Evolutionary conservation across 148 eudicot genomes (phyloP), one percentile per base, ranked within the genome.

Genomic region (Camellia sinensis): DNA sequence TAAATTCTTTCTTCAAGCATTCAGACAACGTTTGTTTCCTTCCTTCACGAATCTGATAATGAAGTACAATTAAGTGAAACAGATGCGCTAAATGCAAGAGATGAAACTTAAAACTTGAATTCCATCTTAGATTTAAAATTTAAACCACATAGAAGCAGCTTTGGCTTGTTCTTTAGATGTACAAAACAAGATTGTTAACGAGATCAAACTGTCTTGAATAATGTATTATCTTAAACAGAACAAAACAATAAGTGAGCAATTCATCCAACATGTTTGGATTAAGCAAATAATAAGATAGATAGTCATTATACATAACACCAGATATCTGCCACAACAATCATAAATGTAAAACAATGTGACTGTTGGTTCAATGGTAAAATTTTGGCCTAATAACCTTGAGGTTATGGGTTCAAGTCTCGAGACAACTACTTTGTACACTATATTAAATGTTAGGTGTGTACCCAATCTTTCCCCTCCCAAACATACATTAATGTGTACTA

Each of bases 1-100:
- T 83, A 80, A 97, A 97, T 85, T 97, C 99, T 84, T 85, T 91
- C 86, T 91, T 97, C 79, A 94, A 86, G 86, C 96, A 92, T 77
- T 97, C 96, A 44, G 89, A 83, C 73, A 97, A 82, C 44, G 88
- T 88, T 82, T 88, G 93, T 56, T 85, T 87, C 83, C 97, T 85
- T 79, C 89, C 97, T 84, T 97, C 93, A 7, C 96, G 98, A 79
- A 97, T 82, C 99, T 97, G 86, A 57, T 80, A 11, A 46, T 81
- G 61, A 10, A 44, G 37, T 29, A 37, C 21, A 18, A 19, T 61
- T 48, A 78, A 7, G 13, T 18, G 77, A 43, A 73, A 63, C 59
- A 59, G 18, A 43, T 74, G 60, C 66, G 50, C 59, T 17, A 60
- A 60, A 78, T 29, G 5, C 41, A 53, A 70, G 52, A 41, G n/a